phyloP scores from a whole-genome alignment of 1,284 basidiomycete species.

The Naganishia albida region DNA sequence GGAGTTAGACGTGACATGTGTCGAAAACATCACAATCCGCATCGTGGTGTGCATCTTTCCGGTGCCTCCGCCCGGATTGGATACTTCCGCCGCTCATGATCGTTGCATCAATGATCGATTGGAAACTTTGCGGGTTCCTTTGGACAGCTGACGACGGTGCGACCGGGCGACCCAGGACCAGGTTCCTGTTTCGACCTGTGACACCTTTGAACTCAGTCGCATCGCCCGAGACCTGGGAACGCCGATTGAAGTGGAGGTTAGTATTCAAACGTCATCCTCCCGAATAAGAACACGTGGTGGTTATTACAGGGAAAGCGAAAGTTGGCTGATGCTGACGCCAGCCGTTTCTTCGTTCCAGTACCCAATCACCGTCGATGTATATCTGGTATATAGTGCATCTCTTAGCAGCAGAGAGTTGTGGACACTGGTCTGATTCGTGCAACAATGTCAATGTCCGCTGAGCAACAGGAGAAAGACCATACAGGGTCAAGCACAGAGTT shows the following conservation, averaged over 20 bases:
- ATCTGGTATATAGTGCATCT: neutral
- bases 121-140: too few species aligned
- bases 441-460: conserved; percentile 3
- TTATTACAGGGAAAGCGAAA: neutral
- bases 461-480: conserved; percentile 22
- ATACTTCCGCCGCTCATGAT: too few species aligned
- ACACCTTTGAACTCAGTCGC: neutral
- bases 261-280: neutral
- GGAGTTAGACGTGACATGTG: too few species aligned
- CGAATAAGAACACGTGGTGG: neutral
- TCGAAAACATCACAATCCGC: too few species aligned
- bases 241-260: neutral
- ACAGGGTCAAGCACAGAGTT: conserved; percentile 1
- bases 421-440: too few species aligned
- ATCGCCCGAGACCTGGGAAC: neutral
- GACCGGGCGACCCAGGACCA: too few species aligned
- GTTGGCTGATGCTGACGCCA: neutral
- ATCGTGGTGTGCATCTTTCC: too few species aligned
- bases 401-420: neutral
- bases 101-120: too few species aligned
- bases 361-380: neutral
- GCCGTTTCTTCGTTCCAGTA: neutral
- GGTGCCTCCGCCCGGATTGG: too few species aligned
- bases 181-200: too few species aligned
- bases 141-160: too few species aligned